Conservation (phyloP, 2,329 filamentous ascomycete species). For the Cladosporium sp. region DNA sequence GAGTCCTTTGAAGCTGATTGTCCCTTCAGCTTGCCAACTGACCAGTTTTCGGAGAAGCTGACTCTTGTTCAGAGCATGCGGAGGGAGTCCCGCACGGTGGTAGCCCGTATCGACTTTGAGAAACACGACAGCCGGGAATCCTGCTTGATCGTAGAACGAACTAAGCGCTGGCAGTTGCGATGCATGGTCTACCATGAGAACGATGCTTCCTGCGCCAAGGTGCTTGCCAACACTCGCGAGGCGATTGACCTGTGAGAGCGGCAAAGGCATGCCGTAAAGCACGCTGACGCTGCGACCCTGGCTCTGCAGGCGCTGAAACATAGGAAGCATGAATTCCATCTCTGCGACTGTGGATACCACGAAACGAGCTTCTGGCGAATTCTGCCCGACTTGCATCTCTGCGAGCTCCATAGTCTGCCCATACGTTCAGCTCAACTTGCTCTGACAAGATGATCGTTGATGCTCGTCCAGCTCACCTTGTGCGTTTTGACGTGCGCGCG, state of each 20-base stretch:
- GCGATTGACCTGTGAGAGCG: constrained; percentile 62
- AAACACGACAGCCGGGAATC: background rate
- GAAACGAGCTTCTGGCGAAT: background rate
- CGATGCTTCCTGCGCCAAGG: background rate
- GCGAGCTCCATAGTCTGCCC: no score
- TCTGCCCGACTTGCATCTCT: background rate
- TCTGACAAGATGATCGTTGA: no score
- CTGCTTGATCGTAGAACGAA: background rate
- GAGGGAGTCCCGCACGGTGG: background rate
- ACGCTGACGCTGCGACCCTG: constrained; percentile 55
- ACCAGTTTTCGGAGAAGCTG: background rate
- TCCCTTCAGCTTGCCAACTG: background rate
- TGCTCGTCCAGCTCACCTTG: no score
- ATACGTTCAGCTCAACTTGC: no score
- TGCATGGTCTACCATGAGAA: background rate
- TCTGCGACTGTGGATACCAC: constrained; percentile 62
- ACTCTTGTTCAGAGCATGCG: background rate
- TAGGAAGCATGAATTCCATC: constrained; percentile 60
- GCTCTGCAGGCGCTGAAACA: constrained; percentile 62
- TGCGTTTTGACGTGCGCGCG: no score
- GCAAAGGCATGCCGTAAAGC: constrained; percentile 51
- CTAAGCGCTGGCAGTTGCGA: background rate
- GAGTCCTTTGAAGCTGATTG: background rate
- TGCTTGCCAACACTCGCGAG: constrained; percentile 57
- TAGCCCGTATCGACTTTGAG: background rate